Percentiles rank a stretch among this genome's conserved stretches.
Evolutionary conservation across 1,284 basidiomycete genomes (phyloP).

Genomic region (Anthracocystis panici-leucophaei): DNA sequence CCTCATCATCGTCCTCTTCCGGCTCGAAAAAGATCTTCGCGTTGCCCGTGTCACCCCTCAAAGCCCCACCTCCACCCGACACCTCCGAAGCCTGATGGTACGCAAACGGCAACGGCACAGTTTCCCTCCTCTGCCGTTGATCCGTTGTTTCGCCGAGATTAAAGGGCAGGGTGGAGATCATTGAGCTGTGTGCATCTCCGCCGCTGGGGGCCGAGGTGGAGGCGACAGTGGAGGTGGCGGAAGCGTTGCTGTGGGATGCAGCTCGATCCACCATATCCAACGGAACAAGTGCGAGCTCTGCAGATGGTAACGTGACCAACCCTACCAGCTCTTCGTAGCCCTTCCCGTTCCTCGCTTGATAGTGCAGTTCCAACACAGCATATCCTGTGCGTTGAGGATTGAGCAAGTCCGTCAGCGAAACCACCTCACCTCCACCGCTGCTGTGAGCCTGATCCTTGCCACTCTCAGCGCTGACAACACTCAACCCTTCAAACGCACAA

Average conservation of each 20-base stretch:
- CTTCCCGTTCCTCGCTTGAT: conserved; percentile 44
- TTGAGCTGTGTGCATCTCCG: conserved; percentile 30
- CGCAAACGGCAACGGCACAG: conserved; percentile 59
- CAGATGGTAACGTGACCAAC: neutral
- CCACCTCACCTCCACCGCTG: neutral
- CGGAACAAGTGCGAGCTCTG: conserved; percentile 19
- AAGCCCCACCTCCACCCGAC: neutral
- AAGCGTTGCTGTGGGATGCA: neutral
- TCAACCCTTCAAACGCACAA: conserved; percentile 28
- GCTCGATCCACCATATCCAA: conserved; percentile 40
- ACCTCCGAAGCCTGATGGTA: conserved; percentile 45
- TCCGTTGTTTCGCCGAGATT: conserved; percentile 56
- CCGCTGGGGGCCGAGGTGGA: neutral
- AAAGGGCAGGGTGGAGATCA: conserved; percentile 55
- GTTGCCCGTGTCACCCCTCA: conserved; percentile 56
- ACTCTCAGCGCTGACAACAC: neutral
- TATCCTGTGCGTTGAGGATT: conserved; percentile 22
- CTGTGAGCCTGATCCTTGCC: neutral
- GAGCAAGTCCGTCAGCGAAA: conserved; percentile 31
- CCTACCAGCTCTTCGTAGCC: conserved; percentile 40
- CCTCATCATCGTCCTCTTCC: conserved; percentile 65
- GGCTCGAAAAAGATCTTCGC: conserved; percentile 65
- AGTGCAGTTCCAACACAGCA: conserved; percentile 31
- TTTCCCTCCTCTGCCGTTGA: conserved; percentile 52
- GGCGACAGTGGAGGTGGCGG: neutral